Evolutionary conservation across 192 early-diverging fungal genomes (phyloP), one percentile per base, ranked within the genome.

Genomic region (Coemansia sp.): DNA sequence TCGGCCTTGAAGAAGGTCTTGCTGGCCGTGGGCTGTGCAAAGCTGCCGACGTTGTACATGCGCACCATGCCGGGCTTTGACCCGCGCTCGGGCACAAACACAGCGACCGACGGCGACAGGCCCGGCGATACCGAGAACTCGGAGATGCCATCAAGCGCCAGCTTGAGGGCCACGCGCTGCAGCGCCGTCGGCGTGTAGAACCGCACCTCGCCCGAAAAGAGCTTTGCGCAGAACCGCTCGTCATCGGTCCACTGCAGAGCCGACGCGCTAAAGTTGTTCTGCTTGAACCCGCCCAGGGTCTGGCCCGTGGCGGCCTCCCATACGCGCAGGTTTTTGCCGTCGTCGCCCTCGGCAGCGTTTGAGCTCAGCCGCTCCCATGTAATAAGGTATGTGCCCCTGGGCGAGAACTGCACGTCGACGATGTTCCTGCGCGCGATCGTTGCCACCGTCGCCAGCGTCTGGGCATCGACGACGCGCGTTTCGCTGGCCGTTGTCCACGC

Each of bases 1-100:
- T 99, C 97, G 6, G 94, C 95, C 71, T 92, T 91, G 83, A 86
- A 97, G 69, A 99, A 95, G n/a, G 93, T 91, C 82, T 95, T 95
- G 74, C 89, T 88, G 23, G 91, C 86, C 64, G 92, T 71, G 7
- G 90, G 85, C 46, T 81, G 67, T 27, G 76, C 81, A 56, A 93
- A 88, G 67, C 84, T 87, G 48, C 85, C 85, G 56, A 97, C 83
- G 47, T 88, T 84, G 67, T 90, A 99, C 78, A 99, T 83, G 53
- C 87, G 85, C 55, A 95, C 93, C 58, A 89, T 76, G n/a, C 86
- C 95, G 11, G 95, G 95, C 62, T 84, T 83, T 3, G 86, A 85
- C 49, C 89, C 89, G 60, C 81, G 83, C 75, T 92, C 97, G 6
- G 92, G 89, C 63, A 97, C 87, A 85, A 99, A 98, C 45, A 89